These are phyloP conservation scores for Monoraphidium neglectum DNA, from an alignment of 139 green algal species.

Conservation along the genomic window DNA sequence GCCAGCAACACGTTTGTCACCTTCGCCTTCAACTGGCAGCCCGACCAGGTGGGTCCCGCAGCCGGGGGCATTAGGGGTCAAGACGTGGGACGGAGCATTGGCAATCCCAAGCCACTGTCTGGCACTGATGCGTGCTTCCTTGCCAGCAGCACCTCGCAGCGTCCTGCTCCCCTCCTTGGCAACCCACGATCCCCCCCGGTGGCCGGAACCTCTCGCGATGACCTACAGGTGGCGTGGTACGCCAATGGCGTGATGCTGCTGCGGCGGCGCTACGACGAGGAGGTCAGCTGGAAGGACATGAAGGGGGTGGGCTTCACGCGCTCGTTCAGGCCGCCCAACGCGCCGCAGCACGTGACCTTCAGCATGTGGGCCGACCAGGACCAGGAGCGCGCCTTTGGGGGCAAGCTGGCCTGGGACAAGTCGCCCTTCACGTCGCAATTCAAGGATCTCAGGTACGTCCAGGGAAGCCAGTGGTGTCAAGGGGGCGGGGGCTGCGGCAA, in stretches of 20 bases:
- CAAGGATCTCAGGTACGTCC: not conserved
- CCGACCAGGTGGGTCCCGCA: too few species aligned
- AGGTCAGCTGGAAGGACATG: constrained; percentile 14
- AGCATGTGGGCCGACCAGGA: constrained; percentile 16
- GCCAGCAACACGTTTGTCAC: constrained; percentile 10
- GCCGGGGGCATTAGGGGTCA: too few species aligned
- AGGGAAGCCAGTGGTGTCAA: too few species aligned
- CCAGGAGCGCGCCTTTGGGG: constrained; percentile 20
- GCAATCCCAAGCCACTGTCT: too few species aligned
- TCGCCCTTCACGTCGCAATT: not conserved
- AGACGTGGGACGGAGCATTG: too few species aligned
- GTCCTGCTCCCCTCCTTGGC: too few species aligned
- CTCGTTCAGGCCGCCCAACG: constrained; percentile 1
- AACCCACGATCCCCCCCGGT: too few species aligned
- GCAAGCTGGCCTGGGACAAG: not conserved
- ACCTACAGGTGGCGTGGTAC: constrained; percentile 6
- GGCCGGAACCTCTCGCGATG: too few species aligned
- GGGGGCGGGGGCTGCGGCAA: too few species aligned
- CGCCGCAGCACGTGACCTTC: constrained; percentile 11
- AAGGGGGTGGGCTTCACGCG: not conserved
- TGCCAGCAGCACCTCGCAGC: too few species aligned
- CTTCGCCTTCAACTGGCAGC: constrained; percentile 20
- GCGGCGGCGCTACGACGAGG: not conserved
- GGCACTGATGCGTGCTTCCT: too few species aligned
- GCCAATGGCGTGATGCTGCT: not conserved